These are phyloP conservation scores for Globisporangium carolinianum DNA, from an alignment of 352 stramenopile genomes.

Conservation along the genomic window DNA sequence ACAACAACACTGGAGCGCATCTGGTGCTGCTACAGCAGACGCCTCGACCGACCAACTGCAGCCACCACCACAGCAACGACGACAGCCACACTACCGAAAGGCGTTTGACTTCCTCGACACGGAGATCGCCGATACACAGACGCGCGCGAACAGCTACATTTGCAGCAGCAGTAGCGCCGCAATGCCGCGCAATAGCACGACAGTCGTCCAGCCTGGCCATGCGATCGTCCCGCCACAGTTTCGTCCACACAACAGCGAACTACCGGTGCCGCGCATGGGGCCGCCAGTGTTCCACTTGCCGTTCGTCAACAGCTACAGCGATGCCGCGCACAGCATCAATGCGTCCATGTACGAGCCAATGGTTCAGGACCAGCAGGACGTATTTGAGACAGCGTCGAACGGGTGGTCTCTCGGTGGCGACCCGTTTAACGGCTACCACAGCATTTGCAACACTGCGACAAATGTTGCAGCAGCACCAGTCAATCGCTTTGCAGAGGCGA, in stretches of 20 bases:
- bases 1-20: conserved; percentile 10
- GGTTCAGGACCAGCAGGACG: background rate
- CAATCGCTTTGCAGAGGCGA: conserved; percentile 4
- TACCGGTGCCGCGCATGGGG: conserved; percentile 4
- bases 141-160: conserved; percentile 2
- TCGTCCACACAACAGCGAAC: background rate
- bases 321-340: background rate
- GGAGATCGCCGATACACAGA: background rate
- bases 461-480: background rate
- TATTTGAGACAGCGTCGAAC: background rate
- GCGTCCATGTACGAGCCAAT: background rate
- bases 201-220: conserved; percentile 15
- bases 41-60: background rate
- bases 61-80: background rate
- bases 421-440: background rate
- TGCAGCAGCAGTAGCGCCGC: background rate
- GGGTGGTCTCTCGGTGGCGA: background rate
- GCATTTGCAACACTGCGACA: background rate
- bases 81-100: background rate
- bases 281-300: conserved; percentile 5
- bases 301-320: conserved; percentile 3
- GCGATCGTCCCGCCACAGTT: conserved; percentile 17
- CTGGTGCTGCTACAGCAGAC: background rate
- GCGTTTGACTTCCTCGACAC: conserved; percentile 5
- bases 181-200: conserved; percentile 1